A percentile compares a stretch with the other conserved stretches of the same genome.
phyloP scores from a whole-genome alignment of 257 asterid genomes.

The Solanum sitiens region DNA sequence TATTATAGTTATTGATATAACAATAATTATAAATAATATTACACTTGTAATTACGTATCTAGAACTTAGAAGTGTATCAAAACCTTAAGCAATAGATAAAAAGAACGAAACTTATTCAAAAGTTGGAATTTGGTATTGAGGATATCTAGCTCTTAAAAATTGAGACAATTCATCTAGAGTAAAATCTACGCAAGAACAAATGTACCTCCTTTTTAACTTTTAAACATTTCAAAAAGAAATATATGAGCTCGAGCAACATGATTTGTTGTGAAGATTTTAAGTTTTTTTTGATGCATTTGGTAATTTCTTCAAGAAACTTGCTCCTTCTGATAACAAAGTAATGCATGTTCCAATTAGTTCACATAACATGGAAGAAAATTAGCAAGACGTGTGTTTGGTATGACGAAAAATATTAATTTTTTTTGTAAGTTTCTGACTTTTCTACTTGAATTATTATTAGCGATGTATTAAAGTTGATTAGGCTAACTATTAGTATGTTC shows the following conservation, averaged over 20 bases:
- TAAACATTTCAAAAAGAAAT: conserved; percentile 19
- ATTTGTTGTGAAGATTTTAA: not conserved
- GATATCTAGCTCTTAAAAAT: conserved; percentile 27
- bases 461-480: too few species aligned
- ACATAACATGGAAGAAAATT: not conserved
- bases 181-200: conserved; percentile 21
- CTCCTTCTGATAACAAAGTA: not conserved
- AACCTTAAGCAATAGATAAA: not conserved
- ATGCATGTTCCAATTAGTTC: not conserved
- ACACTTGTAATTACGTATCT: not conserved
- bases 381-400: not conserved
- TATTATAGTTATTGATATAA: too few species aligned
- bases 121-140: conserved; percentile 34
- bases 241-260: not conserved
- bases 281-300: not conserved
- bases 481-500: too few species aligned
- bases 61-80: not conserved
- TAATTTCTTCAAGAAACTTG: not conserved
- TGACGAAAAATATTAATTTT: too few species aligned
- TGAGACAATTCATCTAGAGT: conserved; percentile 14
- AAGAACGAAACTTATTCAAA: conserved; percentile 19
- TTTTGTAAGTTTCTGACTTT: too few species aligned
- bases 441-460: too few species aligned
- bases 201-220: conserved; percentile 51
- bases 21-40: not conserved